phyloP scores from a whole-genome alignment of 306 rosid genomes.

The Dryas octopetala region DNA sequence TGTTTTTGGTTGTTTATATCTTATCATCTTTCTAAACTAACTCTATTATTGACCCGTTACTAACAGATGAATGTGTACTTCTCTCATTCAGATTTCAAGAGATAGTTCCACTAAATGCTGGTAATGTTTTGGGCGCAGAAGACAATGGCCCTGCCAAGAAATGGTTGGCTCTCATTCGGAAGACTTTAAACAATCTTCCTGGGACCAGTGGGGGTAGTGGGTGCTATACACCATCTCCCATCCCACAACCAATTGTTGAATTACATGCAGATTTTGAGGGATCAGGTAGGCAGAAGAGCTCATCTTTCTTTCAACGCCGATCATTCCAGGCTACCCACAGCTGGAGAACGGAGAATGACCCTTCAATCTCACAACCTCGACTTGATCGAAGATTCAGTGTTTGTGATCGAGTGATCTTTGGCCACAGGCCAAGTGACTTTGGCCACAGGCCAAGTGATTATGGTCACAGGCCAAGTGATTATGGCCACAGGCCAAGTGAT shows the following conservation, averaged over 20 bases:
- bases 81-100: conserved; percentile 81
- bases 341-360: conserved; percentile 89
- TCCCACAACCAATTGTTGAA: conserved; percentile 83
- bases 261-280: conserved; percentile 96
- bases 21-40: conserved; percentile 5
- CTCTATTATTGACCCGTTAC: conserved; percentile 16
- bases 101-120: conserved; percentile 98
- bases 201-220: conserved; percentile 77
- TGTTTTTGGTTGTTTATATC: conserved; percentile 21
- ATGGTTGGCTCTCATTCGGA: conserved; percentile 92
- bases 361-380: conserved; percentile 69
- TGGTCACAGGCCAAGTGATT: conserved; percentile 87
- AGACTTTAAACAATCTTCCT: conserved; percentile 86
- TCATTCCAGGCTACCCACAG: conserved; percentile 86
- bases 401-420: conserved; percentile 88
- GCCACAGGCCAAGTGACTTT: conserved; percentile 74
- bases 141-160: conserved; percentile 99
- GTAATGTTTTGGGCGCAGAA: conserved; percentile 92
- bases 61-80: conserved; percentile 17
- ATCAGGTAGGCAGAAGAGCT: conserved; percentile 88
- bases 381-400: conserved; percentile 93
- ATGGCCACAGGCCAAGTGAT: conserved; percentile 84
- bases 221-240: conserved; percentile 95
- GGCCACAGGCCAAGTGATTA: conserved; percentile 62
- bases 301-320: conserved; percentile 88